Conservation (phyloP, 352 stramenopile genomes). For the Phytophthora megakarya region DNA sequence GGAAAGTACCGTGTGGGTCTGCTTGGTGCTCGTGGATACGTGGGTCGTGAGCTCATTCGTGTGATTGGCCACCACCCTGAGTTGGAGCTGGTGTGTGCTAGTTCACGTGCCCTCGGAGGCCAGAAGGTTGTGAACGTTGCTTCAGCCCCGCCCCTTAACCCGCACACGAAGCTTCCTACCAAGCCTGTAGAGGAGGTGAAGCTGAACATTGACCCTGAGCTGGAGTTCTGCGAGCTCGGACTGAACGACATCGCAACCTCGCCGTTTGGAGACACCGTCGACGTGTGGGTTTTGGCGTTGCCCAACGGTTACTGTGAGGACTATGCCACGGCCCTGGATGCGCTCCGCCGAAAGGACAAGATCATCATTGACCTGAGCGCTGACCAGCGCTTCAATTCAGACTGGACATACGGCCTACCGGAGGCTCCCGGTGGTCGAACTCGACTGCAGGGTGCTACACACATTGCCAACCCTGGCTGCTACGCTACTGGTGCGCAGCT, state of each 20-base stretch:
- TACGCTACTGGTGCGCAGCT: constrained; percentile 87
- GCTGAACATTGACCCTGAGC: constrained; percentile 68
- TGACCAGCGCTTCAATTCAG: constrained; percentile 88
- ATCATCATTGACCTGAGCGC: constrained; percentile 88
- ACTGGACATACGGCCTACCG: constrained; percentile 87
- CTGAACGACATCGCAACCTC: constrained; percentile 76
- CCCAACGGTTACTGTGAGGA: constrained; percentile 88
- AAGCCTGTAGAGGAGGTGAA: constrained; percentile 44
- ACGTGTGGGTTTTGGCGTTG: constrained; percentile 88
- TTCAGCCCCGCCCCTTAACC: constrained; percentile 76
- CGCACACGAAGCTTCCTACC: constrained; percentile 76
- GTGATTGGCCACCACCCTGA: constrained; percentile 79
- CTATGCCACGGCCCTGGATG: constrained; percentile 75
- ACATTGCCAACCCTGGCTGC: constrained; percentile 90
- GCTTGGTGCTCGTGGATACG: constrained; percentile 86
- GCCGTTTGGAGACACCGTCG: constrained; percentile 73
- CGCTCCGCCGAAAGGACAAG: constrained; percentile 72
- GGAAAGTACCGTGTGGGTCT: constrained; percentile 83
- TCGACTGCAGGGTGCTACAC: constrained; percentile 62
- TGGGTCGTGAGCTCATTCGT: constrained; percentile 86
- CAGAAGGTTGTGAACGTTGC: constrained; percentile 82
- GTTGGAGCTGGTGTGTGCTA: constrained; percentile 84
- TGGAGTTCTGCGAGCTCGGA: constrained; percentile 85
- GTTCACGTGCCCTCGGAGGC: constrained; percentile 76
- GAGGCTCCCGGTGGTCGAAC: constrained; percentile 72